Base-by-base conservation (phyloP, 164 flowering plant species). In the Pachysandra terminalis region DNA sequence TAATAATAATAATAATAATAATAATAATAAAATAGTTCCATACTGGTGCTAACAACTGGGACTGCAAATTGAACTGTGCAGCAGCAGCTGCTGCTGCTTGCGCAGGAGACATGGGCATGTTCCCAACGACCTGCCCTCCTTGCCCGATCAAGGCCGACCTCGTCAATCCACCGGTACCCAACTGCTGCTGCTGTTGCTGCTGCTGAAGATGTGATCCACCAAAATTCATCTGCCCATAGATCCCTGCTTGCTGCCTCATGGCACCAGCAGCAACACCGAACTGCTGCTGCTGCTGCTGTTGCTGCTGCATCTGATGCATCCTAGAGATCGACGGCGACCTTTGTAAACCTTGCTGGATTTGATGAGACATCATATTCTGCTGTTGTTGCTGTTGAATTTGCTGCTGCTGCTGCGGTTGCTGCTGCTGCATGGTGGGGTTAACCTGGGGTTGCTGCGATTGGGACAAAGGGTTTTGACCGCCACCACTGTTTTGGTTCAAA, bases 11-110 rank as follows among this genome's bases (percentile, higher is more conserved):
- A 32, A 3, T 32, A 32, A 3, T 32, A 3, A 3, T 32, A 3
- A 7, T 3, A 7, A 3, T 32, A 7, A 32, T 3, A 32, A 7
- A 32, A 7, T 3, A 22, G 25, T 22, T 23, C 8, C 72, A 55
- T 84, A 89, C 98, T 83, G 88, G 84, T 25, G 80, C 69, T 35
- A 90, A 79, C 73, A 87, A 55, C 70, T 90, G 96, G 0, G 86
- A 67, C 75, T 81, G 95, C 80, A 90, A 75, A 81, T 84, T 90
- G 62, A 84, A 83, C 84, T 89, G 96, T 10, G 82, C 81, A 13
- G 85, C 75, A 5, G 84, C 79, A 1, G 80, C 81, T 4, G 82
- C 74, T 16, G 71, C 76, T 19, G 77, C 80, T 73, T 83, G 87
- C 16, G 86, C 87, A 3, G 87, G 63, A 54, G 88, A 66, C 89